Base-by-base conservation (phyloP, 768 basidiomycete genomes). In the Boletellus emodensis region DNA sequence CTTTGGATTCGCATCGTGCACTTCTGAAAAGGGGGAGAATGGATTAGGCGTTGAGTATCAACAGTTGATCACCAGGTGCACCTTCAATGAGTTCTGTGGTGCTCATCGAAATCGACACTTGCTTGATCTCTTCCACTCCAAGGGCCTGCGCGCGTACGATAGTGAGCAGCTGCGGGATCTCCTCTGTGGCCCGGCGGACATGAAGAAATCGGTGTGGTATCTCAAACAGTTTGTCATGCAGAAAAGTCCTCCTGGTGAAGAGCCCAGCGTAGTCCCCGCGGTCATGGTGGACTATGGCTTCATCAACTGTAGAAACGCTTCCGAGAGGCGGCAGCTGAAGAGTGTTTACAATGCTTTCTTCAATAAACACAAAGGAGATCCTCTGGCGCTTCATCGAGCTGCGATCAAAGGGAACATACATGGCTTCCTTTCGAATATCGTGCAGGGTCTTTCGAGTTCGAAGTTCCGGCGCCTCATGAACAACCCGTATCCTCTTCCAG, bases 321-420 rank as follows among this genome's bases (percentile, higher is more conserved):
- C 44, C 4, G 57, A 58, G 42, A 26, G 14, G 11, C 40, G 55
- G 28, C 52, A 59, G 26, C 55, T 75, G 46, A 67, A 63, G 39
- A 62, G 57, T 3, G 40, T 67, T 6, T 75, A 75, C 62, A 65
- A 51, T 33, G 45, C 45, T n/a, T 58, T 70, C 37, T 72, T 75
- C 48, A 50, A 49, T 39, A 55, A 55, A 15, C 44, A 42, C 3
- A 26, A 56, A 12, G 60, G 47, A 15, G 56, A 66, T 45, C 68
- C 73, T 8, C 53, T 72, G 14, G 56, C 60, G 24, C 63, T 77
- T 17, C 72, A 76, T 46, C 49, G 65, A 22, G 73, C 71, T 1
- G 65, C 62, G 28, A 56, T 72, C 15, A 40, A 57, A 24, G 73
- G 75, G 15, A 52, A 58, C 18, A 51, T 72, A 9, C 66, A 61